Conservation (phyloP, 2,329 filamentous ascomycete genomes). For the Fusarium pseudonygamai region DNA sequence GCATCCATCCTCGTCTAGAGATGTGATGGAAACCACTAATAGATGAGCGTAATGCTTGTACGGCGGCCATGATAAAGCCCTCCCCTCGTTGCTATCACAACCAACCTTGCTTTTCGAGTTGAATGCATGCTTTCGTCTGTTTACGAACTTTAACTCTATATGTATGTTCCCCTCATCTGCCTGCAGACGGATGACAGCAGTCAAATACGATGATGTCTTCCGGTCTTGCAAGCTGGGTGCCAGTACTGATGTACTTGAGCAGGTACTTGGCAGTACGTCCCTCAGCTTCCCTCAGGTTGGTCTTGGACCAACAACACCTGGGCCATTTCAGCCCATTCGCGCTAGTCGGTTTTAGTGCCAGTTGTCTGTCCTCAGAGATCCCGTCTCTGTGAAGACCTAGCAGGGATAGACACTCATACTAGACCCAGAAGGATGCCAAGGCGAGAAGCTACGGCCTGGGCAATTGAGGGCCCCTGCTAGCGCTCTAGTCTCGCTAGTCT, state of each 20-base stretch:
- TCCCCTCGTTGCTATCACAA: neutral
- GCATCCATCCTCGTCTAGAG: slow-evolving; percentile 14
- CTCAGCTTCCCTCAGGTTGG: slow-evolving; percentile 8
- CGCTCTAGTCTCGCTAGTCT: slow-evolving; percentile 1
- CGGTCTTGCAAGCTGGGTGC: no score
- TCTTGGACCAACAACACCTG: slow-evolving; percentile 32
- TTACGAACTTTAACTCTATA: neutral
- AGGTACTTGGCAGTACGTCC: neutral
- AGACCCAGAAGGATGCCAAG: slow-evolving; percentile 30
- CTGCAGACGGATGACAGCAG: neutral
- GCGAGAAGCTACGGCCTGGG: slow-evolving; percentile 31
- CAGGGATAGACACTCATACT: neutral
- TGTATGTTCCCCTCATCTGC: neutral
- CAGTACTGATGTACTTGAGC: neutral
- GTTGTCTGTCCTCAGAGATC: slow-evolving; percentile 43
- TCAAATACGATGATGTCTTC: slow-evolving; percentile 1
- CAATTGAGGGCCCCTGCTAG: slow-evolving; percentile 19
- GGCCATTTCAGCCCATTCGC: slow-evolving; percentile 51
- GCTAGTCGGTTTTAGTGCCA: slow-evolving; percentile 47
- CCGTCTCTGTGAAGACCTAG: slow-evolving; percentile 42
- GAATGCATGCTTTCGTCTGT: neutral
- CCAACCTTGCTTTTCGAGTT: neutral
- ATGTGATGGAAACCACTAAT: slow-evolving; percentile 14
- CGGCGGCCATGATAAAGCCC: neutral
- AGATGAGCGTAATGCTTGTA: neutral